These are phyloP conservation scores for Saururus chinensis DNA, from an alignment of 164 flowering plant species.

Conservation along the genomic window DNA sequence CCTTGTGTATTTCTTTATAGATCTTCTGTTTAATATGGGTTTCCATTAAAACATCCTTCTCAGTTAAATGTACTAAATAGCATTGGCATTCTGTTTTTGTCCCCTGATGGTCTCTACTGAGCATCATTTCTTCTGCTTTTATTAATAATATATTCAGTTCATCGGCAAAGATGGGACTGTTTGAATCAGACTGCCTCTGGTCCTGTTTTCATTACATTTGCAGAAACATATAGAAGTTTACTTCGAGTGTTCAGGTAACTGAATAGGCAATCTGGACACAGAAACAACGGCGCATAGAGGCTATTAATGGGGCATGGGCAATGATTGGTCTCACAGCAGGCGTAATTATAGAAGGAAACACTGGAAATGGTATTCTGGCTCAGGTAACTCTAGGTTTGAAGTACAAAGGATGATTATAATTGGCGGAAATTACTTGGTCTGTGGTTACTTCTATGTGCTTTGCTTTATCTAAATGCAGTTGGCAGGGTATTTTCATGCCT, in stretches of 20 bases:
- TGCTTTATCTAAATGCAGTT: constrained; percentile 26
- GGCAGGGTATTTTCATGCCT: constrained; percentile 49
- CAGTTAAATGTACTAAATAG: no score
- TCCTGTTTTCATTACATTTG: neutral
- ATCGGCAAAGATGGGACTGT: neutral
- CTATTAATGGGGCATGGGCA: constrained; percentile 98
- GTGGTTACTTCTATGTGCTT: constrained; percentile 1
- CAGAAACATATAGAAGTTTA: neutral
- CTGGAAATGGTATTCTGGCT: constrained; percentile 50
- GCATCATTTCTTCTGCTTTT: no score
- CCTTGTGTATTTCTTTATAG: no score
- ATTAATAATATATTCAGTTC: neutral
- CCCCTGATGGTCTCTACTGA: no score
- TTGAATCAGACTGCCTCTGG: neutral
- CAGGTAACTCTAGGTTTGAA: constrained; percentile 38
- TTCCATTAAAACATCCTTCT: no score
- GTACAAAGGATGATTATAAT: no score
- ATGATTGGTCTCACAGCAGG: constrained; percentile 89
- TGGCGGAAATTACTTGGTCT: neutral
- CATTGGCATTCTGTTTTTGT: no score
- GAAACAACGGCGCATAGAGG: constrained; percentile 73
- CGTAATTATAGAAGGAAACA: constrained; percentile 71
- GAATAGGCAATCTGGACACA: constrained; percentile 12
- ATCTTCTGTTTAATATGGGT: no score
- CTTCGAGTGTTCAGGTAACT: neutral